Percentiles rank a stretch among this genome's conserved stretches.
Evolutionary conservation across 2,329 filamentous ascomycete species (phyloP).

Genomic region (Colletotrichum melonis): DNA sequence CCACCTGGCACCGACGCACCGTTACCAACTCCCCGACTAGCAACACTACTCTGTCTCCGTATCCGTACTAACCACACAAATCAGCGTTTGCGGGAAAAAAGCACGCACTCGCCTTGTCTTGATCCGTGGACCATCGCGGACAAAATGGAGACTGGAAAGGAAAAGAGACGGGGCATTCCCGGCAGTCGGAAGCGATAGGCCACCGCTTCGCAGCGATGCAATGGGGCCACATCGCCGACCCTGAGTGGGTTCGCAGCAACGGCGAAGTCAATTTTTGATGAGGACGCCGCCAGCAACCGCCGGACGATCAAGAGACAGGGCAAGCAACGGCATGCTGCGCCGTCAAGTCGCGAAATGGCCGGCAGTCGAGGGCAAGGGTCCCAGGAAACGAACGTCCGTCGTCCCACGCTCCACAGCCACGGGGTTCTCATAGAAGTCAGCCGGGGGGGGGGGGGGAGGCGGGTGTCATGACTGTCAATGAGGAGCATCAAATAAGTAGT

Average conservation of each 20-base stretch:
- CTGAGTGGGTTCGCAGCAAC: conserved; percentile 6
- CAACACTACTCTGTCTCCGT: background rate
- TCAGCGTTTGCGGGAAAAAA: background rate
- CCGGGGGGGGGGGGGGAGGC: background rate
- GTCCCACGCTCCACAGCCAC: background rate
- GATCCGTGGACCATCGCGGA: background rate
- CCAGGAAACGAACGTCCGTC: background rate
- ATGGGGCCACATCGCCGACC: conserved; percentile 10
- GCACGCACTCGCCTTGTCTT: background rate
- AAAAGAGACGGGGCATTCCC: background rate
- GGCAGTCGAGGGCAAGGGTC: conserved; percentile 2
- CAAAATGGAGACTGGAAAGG: background rate
- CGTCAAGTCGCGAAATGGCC: background rate
- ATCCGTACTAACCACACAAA: background rate
- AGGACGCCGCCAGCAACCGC: background rate
- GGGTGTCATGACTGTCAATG: background rate
- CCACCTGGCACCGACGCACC: background rate
- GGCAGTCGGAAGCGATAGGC: background rate
- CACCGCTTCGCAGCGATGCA: background rate
- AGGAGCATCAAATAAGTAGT: background rate
- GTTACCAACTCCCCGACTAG: background rate
- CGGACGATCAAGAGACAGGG: background rate
- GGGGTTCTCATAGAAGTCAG: conserved; percentile 6
- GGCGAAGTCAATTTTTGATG: background rate
- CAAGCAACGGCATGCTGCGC: background rate